Percentiles rank a stretch among this genome's conserved stretches.
phyloP scores from a whole-genome alignment of 2,329 filamentous ascomycete species.

The Pestalotiopsis sp. region DNA sequence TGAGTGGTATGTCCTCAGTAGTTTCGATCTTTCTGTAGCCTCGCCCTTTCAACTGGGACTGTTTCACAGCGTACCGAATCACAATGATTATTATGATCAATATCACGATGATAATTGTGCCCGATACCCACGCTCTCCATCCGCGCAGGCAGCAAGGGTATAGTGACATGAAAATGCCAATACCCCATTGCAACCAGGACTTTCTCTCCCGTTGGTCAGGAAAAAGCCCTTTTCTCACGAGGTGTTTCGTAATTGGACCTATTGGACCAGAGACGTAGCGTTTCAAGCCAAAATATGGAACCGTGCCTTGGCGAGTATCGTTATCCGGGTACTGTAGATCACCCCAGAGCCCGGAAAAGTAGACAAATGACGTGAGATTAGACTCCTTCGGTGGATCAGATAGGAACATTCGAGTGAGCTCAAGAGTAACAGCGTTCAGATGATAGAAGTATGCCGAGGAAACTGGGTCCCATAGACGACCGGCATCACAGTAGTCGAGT shows the following conservation, averaged over 20 bases:
- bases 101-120: background rate
- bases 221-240: background rate
- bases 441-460: conserved; percentile 8
- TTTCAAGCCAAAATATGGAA: conserved; percentile 3
- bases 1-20: background rate
- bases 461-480: conserved; percentile 1
- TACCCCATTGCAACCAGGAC: conserved; percentile 5
- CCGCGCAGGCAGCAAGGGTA: conserved; percentile 7
- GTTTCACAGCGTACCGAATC: background rate
- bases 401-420: background rate
- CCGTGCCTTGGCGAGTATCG: conserved; percentile 3
- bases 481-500: conserved; percentile 5
- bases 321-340: conserved; percentile 2
- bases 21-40: conserved; percentile 5
- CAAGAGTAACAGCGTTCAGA: background rate
- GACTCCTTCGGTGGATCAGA: background rate
- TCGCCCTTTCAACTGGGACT: background rate
- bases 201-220: conserved; percentile 5
- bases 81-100: background rate
- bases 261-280: conserved; percentile 8
- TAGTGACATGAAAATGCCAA: conserved; percentile 4
- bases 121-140: conserved; percentile 5
- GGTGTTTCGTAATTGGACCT: conserved; percentile 1
- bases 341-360: conserved; percentile 4
- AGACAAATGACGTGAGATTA: conserved; percentile 2